Percentiles rank a stretch among this genome's conserved stretches.
These are phyloP conservation scores for Yamadazyma blattariae DNA, from an alignment of 1,139 yeast genomes.

Conservation along the genomic window DNA sequence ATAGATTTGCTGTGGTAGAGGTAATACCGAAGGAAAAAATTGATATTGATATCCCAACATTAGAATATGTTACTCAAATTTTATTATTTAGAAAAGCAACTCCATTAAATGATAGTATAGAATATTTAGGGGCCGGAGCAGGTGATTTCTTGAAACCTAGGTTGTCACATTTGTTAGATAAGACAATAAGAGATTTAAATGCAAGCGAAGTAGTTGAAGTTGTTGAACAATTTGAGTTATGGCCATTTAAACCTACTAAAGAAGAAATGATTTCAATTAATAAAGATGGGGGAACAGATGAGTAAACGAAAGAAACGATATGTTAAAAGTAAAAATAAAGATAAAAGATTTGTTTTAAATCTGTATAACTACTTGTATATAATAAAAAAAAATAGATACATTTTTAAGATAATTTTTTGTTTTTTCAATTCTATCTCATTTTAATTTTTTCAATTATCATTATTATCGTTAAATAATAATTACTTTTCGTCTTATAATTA, in stretches of 20 bases:
- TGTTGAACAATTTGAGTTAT: conserved; percentile 51
- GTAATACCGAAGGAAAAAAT: conserved; percentile 47
- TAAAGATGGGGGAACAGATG: conserved; percentile 3
- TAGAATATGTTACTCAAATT: conserved; percentile 68
- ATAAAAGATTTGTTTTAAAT: background rate
- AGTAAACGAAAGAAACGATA: background rate
- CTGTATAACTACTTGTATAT: background rate
- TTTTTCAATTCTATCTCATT: too few relatives aligned
- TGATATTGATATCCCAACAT: conserved; percentile 48
- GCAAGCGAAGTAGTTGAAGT: conserved; percentile 53
- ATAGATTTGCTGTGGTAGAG: conserved; percentile 50
- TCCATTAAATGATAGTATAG: conserved; percentile 43
- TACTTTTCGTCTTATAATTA: too few relatives aligned
- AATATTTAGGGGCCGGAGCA: conserved; percentile 80
- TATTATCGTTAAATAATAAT: too few relatives aligned
- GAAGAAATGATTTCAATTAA: conserved; percentile 10
- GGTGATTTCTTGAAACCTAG: conserved; percentile 48
- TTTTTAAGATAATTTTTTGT: too few relatives aligned
- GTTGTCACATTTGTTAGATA: conserved; percentile 25
- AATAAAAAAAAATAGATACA: background rate
- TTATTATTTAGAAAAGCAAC: conserved; percentile 50
- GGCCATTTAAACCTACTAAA: conserved; percentile 82
- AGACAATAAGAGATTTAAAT: conserved; percentile 48
- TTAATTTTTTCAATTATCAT: too few relatives aligned
- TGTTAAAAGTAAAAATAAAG: background rate